Base-by-base conservation (phyloP, 371 early-diverging fungal species). In the Batkoa obscura region DNA sequence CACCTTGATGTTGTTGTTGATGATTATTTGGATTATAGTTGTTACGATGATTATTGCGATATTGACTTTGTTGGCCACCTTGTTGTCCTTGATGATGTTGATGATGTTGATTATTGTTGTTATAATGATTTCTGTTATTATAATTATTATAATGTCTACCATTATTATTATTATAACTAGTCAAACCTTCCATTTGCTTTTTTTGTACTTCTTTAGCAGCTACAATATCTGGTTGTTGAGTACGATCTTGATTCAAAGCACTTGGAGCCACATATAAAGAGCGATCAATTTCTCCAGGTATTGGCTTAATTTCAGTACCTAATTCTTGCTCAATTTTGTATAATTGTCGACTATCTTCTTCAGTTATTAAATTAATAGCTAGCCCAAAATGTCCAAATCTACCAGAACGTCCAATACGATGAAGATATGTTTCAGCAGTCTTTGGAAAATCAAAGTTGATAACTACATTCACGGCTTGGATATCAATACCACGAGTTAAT, bases 401-500 rank as follows among this genome's bases (percentile, higher is more conserved):
- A 5, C 99, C 99, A 35, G 80, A 78, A 64, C 88, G 84, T 58
- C 99, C 99, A 64, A 99, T 96, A 62, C 99, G 87, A 74, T 99
- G 99, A 39, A 99, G 75, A 66, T 99, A 99, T 2, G 97, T 96
- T 67, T 99, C 99, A 32, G 98, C 88, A 59, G 90, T 94, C 69
- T 91, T 88, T 57, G 99, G 99, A 66, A 99, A 93, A 71, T 99
- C 99, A 82, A 95, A 99, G 79, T 99, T 99, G 75, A 99, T 98
- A 48, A 99, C 99, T 9, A 98, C 91, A 72, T 98, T 98, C 48
- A 99, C 95, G 30, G 90, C 92, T 69, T 95, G 95, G 64, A 98
- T 97, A 73, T 99, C 99, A 62, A 99, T 98, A 72, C 99, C 99
- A 62, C 99, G 83, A 2, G 98, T 94, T 58, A 97, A 71, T 56